Evolutionary conservation across 176 grass and related monocot genomes (phyloP).

Genomic region (Juncus inflexus): DNA sequence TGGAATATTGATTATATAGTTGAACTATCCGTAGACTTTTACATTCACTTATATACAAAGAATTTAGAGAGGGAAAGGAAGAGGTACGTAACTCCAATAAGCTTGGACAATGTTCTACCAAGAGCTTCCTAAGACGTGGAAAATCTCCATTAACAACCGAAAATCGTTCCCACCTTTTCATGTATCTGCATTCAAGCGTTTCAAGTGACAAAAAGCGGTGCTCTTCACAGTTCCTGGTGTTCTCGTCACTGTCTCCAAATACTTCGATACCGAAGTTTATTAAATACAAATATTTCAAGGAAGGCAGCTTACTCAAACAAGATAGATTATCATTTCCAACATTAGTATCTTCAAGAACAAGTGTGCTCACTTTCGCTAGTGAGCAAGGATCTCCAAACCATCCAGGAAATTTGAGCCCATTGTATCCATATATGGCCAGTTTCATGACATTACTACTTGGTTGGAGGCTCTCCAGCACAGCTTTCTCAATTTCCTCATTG

Average conservation of each 20-base stretch:
- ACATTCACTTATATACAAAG: constrained; percentile 6
- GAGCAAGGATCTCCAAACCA: not conserved
- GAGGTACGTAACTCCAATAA: not conserved
- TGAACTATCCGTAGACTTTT: not conserved
- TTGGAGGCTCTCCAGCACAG: constrained; percentile 3
- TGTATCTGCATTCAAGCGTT: constrained; percentile 9
- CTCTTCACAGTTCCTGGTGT: not conserved
- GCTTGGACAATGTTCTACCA: not conserved
- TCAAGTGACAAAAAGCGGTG: not conserved
- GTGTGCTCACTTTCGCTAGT: not conserved
- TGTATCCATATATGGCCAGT: not conserved
- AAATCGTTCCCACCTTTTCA: not conserved
- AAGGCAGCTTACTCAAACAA: constrained; percentile 8
- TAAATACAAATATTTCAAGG: not conserved
- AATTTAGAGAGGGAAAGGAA: not conserved
- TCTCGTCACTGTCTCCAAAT: not conserved
- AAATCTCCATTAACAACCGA: constrained; percentile 1
- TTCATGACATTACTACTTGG: not conserved
- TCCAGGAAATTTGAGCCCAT: constrained; percentile 1
- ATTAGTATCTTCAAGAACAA: not conserved
- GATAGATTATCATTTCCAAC: not conserved
- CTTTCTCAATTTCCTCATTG: not conserved
- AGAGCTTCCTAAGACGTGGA: constrained; percentile 11
- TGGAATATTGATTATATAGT: not conserved
- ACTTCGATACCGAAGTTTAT: not conserved